Base-by-base conservation (phyloP, 345 rosid species). In the Brassica carinata region DNA sequence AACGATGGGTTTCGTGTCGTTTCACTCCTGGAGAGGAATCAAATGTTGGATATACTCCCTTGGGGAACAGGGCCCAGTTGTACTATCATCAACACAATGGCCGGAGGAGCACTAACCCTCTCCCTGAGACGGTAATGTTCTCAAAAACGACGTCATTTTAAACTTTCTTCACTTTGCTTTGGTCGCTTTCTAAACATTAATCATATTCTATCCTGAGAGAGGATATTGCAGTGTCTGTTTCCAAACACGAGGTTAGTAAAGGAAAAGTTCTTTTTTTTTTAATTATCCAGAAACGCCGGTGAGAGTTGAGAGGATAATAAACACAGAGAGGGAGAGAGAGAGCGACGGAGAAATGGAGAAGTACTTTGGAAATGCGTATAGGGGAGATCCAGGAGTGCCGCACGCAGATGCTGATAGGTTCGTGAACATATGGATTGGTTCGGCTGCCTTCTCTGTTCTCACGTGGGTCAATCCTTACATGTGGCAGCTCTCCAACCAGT, bases 371-470 rank as follows among this genome's bases (percentile, higher is more conserved):
- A 92, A 88, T 70, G 97, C 98, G 0, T 94, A 94, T 84, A 86
- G 94, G 75, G 98, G 97, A 17, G 98, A 94, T 84, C 96, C 97
- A 18, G 97, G 97, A 31, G 98, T 94, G 69, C 98, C 98, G 14
- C 98, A 94, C 75, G 88, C 97, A 0, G 90, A 82, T 71, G 85
- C 88, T 5, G 94, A 89, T 14, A 87, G 91, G 17, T 94, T 90
- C 80, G 77, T 63, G 74, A 92, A 92, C 76, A 94, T 92, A 78
- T 94, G 98, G 98, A 85, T 94, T 48, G 97, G 96, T 18, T 87
- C 98, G 9, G 85, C 81, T 75, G 91, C 86, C 13, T 92, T 90
- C 88, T 90, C 97, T 7, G 89, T 14, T 10, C 81, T 89, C 74
- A 88, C 94, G 23, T 90, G 87, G 87, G 13, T 76, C 85, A 83